These are phyloP conservation scores for Fusarium verrucosum DNA, from an alignment of 2,329 filamentous ascomycete genomes.

Conservation along the genomic window DNA sequence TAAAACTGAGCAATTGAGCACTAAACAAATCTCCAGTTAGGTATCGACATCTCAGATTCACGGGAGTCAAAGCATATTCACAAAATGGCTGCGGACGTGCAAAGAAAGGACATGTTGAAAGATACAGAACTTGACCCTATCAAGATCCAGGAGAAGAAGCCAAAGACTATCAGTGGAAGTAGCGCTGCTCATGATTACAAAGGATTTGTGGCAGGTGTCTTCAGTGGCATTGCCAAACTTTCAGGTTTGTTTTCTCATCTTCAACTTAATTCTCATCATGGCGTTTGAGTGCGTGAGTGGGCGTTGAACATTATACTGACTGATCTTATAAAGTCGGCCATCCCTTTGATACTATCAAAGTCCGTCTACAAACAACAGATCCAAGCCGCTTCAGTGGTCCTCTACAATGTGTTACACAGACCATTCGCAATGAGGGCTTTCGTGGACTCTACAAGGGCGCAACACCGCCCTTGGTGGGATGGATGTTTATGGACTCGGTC, in stretches of 20 bases:
- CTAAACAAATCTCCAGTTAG: background rate
- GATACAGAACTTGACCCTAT: background rate
- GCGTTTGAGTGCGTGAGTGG: background rate
- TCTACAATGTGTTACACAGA: conserved; percentile 84
- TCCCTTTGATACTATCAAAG: conserved; percentile 96
- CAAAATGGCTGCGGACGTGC: conserved; percentile 40
- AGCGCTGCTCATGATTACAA: conserved; percentile 71
- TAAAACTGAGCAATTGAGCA: background rate
- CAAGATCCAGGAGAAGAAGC: conserved; percentile 8
- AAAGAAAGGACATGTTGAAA: conserved; percentile 9
- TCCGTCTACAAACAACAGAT: conserved; percentile 88
- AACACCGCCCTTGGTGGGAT: conserved; percentile 89
- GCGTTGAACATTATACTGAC: too few relatives aligned
- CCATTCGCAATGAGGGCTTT: conserved; percentile 84
- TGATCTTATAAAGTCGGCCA: conserved; percentile 62
- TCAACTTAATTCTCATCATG: background rate
- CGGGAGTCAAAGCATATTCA: background rate
- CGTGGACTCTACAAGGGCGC: conserved; percentile 93
- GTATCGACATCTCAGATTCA: background rate
- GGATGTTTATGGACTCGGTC: conserved; percentile 96
- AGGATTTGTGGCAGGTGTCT: conserved; percentile 97
- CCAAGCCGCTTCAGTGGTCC: conserved; percentile 83
- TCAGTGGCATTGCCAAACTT: conserved; percentile 91
- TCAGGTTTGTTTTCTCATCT: conserved; percentile 65
- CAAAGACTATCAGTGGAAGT: conserved; percentile 2